A percentile compares a stretch with the other conserved stretches of the same genome.
phyloP scores from a whole-genome alignment of 2,329 filamentous ascomycete genomes.

The Annulohypoxylon truncatum region DNA sequence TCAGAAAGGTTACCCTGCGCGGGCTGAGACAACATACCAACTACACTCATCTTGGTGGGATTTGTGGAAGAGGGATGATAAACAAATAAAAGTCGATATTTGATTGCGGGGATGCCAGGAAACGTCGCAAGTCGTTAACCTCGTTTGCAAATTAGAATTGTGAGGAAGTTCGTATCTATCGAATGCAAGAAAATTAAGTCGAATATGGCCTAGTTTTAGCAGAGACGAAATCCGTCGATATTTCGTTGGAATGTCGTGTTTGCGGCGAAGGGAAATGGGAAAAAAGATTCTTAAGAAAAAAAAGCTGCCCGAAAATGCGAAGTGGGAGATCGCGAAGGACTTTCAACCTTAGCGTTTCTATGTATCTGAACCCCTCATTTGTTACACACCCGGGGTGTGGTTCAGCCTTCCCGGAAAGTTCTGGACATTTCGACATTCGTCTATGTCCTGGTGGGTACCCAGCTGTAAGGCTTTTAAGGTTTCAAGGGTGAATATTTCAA shows the following conservation, averaged over 20 bases:
- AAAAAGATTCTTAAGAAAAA: slow-evolving; percentile 38
- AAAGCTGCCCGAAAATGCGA: slow-evolving; percentile 48
- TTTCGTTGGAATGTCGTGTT: slow-evolving; percentile 34
- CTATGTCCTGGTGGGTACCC: slow-evolving; percentile 6
- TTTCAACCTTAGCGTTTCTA: slow-evolving; percentile 35
- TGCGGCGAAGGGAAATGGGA: slow-evolving; percentile 21
- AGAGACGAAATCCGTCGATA: slow-evolving; percentile 20
- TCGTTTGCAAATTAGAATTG: slow-evolving; percentile 28
- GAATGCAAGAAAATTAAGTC: slow-evolving; percentile 13
- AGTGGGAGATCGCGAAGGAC: slow-evolving; percentile 40
- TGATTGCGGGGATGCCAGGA: slow-evolving; percentile 35
- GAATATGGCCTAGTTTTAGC: slow-evolving; percentile 11
- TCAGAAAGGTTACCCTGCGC: slow-evolving; percentile 1
- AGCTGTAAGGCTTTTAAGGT: slow-evolving; percentile 24
- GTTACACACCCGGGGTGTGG: slow-evolving; percentile 31
- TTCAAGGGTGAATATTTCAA: not conserved
- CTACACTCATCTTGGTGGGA: slow-evolving; percentile 64
- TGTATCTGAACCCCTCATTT: slow-evolving; percentile 42
- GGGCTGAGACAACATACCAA: slow-evolving; percentile 55
- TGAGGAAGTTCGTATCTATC: slow-evolving; percentile 19
- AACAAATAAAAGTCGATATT: slow-evolving; percentile 39
- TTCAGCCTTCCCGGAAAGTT: slow-evolving; percentile 39
- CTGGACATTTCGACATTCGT: slow-evolving; percentile 46
- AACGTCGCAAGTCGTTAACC: slow-evolving; percentile 36
- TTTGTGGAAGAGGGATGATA: slow-evolving; percentile 37